Percentiles rank a stretch among this genome's conserved stretches.
These are phyloP conservation scores for Fusarium pilosicola DNA, from an alignment of 2,329 filamentous ascomycete genomes.

Conservation along the genomic window DNA sequence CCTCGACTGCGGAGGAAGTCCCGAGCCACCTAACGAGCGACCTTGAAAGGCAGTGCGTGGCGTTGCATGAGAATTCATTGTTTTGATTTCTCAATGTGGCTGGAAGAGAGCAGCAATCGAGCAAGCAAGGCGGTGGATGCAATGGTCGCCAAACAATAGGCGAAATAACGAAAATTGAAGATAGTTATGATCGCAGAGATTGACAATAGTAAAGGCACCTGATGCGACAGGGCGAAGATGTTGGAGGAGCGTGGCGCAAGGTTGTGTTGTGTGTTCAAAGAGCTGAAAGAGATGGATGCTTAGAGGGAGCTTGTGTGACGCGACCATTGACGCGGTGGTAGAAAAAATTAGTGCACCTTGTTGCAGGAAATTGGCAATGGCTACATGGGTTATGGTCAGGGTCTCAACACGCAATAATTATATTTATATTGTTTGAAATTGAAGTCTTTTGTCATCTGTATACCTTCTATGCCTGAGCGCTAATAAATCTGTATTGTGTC, in stretches of 20 bases:
- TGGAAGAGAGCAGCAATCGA: conserved; percentile 17
- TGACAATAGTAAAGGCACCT: conserved; percentile 2
- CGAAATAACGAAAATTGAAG: conserved; percentile 10
- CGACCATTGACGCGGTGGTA: conserved; percentile 10
- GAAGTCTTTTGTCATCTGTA: not conserved
- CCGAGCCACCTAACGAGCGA: conserved; percentile 48
- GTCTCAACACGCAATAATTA: not conserved
- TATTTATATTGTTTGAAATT: not conserved
- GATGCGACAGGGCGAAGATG: conserved; percentile 13
- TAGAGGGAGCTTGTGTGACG: conserved; percentile 40
- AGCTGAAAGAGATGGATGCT: conserved; percentile 4
- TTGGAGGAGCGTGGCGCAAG: conserved; percentile 36
- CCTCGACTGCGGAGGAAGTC: conserved; percentile 47
- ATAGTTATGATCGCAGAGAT: conserved; percentile 29
- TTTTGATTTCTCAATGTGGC: conserved; percentile 27
- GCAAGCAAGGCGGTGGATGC: conserved; percentile 16
- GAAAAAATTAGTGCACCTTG: conserved; percentile 14
- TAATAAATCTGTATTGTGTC: not conserved
- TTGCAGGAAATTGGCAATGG: not conserved
- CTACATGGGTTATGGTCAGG: not conserved
- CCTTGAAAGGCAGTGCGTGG: conserved; percentile 50
- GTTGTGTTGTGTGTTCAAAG: conserved; percentile 26
- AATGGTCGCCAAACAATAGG: not conserved
- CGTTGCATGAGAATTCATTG: conserved; percentile 53
- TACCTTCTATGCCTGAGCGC: not conserved